These are phyloP conservation scores for Fomitopsis pinicola DNA, from an alignment of 1,284 basidiomycete species.

Conservation along the genomic window DNA sequence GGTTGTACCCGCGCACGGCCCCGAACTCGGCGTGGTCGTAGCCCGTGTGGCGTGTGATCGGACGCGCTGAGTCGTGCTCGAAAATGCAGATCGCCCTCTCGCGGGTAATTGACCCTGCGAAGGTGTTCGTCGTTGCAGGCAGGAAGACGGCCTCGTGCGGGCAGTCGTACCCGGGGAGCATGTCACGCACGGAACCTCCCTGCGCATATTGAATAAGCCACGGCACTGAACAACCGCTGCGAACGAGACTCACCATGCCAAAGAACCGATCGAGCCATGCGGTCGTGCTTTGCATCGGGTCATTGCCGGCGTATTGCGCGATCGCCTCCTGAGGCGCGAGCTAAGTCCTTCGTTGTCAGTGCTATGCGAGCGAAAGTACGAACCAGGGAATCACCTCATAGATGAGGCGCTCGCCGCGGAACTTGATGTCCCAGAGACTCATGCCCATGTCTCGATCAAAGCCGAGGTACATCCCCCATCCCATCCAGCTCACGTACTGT, in stretches of 20 bases:
- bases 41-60: constrained; percentile 56
- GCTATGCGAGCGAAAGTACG: neutral
- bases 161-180: constrained; percentile 65
- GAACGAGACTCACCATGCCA: constrained; percentile 40
- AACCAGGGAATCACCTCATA: constrained; percentile 43
- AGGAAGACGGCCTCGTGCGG: constrained; percentile 57
- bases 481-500: constrained; percentile 64
- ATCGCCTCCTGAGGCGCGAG: constrained; percentile 57
- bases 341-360: constrained; percentile 22
- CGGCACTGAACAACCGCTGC: neutral
- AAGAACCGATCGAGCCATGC: constrained; percentile 66
- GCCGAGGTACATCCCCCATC: constrained; percentile 56
- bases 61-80: constrained; percentile 54
- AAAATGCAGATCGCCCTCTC: constrained; percentile 61
- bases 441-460: constrained; percentile 68
- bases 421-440: constrained; percentile 62
- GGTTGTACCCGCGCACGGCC: constrained; percentile 54
- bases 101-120: constrained; percentile 37
- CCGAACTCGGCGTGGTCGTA: constrained; percentile 48
- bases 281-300: constrained; percentile 59
- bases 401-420: constrained; percentile 56
- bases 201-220: neutral
- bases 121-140: constrained; percentile 49
- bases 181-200: constrained; percentile 45
- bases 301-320: constrained; percentile 63